Base-by-base conservation (phyloP, 768 basidiomycete species). In the Phlegmacium glaucopus region DNA sequence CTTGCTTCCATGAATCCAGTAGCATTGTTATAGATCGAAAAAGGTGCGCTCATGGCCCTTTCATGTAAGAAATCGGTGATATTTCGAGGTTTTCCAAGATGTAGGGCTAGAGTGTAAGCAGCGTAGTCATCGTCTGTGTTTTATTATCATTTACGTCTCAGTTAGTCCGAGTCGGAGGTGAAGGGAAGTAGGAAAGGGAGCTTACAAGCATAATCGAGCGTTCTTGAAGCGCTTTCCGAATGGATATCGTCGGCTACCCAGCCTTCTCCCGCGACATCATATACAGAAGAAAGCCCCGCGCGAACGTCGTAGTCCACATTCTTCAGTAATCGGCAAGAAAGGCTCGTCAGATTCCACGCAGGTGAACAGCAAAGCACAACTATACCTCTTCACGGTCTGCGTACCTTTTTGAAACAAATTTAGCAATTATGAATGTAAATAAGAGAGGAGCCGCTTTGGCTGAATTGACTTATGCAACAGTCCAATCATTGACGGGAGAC, bases 1-100 rank as follows among this genome's bases (percentile, higher is more conserved):
- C 84, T 74, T 1, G 87, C 89, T 57, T 91, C 87, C 85, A 93
- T 90, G 59, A 91, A 91, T 1, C 85, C 85, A 0, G 84, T 88
- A 1, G 67, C 68, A 10, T 70, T 48, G 55, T 91, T 92, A 69
- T 77, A 93, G 10, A 92, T 64, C 0, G 74, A 76, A 59, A 82
- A 84, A 0, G 86, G 80, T 9, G 70, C 72, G 2, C 63, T 62
- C 60, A 77, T 67, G 0, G 85, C 72, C 9, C 90, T 77, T n/a
- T 76, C 61, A 18, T 65, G 69, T 49, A 90, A 74, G 61, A 78
- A 76, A 9, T 58, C 42, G 0, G 60, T 63, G 3, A 80, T 68
- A 17, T 82, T 74, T 0, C 59, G 53, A 0, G 75, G 68, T 49
- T 83, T 80, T 26, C 72, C 69, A 10, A 89, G 70, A 2, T 72